Evolutionary conservation across 371 early-diverging fungal species (phyloP).

Genomic region (Mucor sp.): DNA sequence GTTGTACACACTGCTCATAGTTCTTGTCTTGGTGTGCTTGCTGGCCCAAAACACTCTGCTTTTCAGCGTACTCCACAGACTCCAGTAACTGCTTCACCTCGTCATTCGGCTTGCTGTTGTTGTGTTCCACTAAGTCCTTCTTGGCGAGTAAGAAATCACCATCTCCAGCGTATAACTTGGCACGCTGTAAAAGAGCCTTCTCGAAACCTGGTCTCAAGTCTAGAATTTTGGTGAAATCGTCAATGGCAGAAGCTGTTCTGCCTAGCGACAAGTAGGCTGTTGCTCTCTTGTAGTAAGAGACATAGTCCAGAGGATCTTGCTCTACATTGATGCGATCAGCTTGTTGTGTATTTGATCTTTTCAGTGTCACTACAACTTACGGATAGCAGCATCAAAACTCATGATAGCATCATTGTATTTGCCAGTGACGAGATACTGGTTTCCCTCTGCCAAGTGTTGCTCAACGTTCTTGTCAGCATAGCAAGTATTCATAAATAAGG

Average conservation of each 20-base stretch:
- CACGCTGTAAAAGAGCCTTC: conserved; percentile 82
- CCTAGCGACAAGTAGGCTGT: conserved; percentile 82
- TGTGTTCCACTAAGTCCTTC: conserved; percentile 41
- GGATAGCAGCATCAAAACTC: conserved; percentile 72
- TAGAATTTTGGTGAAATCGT: conserved; percentile 79
- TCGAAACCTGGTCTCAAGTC: conserved; percentile 81
- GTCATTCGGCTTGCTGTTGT: neutral
- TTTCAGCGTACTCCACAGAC: conserved; percentile 46
- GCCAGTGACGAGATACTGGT: conserved; percentile 55
- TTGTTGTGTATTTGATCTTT: neutral
- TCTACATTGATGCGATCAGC: conserved; percentile 30
- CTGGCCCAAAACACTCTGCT: conserved; percentile 41
- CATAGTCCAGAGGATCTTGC: conserved; percentile 77
- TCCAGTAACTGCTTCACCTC: conserved; percentile 23
- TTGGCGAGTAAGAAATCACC: conserved; percentile 69
- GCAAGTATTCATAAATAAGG: conserved; percentile 15
- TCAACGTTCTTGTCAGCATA: conserved; percentile 50
- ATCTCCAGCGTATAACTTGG: conserved; percentile 70
- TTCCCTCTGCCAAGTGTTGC: conserved; percentile 67
- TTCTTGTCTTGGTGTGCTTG: conserved; percentile 41
- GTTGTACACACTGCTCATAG: conserved; percentile 66
- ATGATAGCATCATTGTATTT: conserved; percentile 67
- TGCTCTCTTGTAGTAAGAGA: conserved; percentile 85
- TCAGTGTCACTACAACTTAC: conserved; percentile 41
- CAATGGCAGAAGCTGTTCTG: conserved; percentile 67